These are phyloP conservation scores for Pleurotus tuber-regium DNA, from an alignment of 768 basidiomycete species.

Conservation along the genomic window DNA sequence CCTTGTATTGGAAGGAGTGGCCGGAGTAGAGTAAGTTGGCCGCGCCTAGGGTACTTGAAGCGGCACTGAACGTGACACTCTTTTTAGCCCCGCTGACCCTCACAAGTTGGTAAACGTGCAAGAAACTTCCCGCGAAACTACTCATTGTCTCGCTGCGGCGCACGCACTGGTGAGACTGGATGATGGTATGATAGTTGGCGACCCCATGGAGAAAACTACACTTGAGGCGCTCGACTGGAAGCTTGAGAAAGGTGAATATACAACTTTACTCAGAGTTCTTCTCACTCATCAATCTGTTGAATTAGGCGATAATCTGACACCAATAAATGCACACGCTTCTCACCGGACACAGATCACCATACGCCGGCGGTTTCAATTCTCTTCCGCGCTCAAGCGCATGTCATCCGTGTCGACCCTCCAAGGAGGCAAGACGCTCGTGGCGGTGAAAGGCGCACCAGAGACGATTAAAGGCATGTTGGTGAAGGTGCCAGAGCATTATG, in stretches of 20 bases:
- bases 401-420: conserved; percentile 77
- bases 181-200: conserved; percentile 91
- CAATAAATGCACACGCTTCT: conserved; percentile 49
- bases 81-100: conserved; percentile 52
- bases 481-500: conserved; percentile 74
- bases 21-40: conserved; percentile 78
- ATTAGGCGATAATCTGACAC: conserved; percentile 68
- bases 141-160: conserved; percentile 85
- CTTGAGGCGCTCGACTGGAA: conserved; percentile 90
- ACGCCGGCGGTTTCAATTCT: conserved; percentile 95
- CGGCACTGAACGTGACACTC: no score
- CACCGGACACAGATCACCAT: conserved; percentile 64
- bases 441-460: conserved; percentile 97
- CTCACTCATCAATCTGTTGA: conserved; percentile 31
- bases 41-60: no score
- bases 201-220: conserved; percentile 99
- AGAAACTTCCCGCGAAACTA: conserved; percentile 74
- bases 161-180: conserved; percentile 94
- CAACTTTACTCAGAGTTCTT: background rate
- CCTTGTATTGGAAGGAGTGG: conserved; percentile 91
- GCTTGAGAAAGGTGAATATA: conserved; percentile 55
- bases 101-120: conserved; percentile 75
- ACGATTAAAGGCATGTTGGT: conserved; percentile 89
- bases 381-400: conserved; percentile 97
- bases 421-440: conserved; percentile 55